phyloP scores from a whole-genome alignment of 139 green algal species.

The Tetraselmis striata region DNA sequence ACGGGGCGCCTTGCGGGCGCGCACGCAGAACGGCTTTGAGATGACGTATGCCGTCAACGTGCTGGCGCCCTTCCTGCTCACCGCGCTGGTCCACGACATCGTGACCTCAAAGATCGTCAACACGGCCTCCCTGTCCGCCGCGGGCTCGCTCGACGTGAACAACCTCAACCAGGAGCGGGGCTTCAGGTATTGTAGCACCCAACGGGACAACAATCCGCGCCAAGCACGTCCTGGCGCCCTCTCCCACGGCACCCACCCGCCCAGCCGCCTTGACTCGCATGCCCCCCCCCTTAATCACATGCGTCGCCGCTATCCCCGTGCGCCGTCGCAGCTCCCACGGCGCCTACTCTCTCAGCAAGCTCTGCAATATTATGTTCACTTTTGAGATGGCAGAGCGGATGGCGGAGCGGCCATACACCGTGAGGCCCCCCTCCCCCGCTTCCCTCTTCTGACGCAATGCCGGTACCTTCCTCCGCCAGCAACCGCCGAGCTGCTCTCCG shows the following conservation, averaged over 20 bases:
- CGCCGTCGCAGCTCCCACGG: conserved; percentile 25
- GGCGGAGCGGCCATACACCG: background rate
- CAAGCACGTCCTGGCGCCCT: no score
- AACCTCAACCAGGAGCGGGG: conserved; percentile 54
- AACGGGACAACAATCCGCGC: conserved; percentile 25
- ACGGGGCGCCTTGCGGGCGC: background rate
- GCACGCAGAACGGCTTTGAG: conserved; percentile 53
- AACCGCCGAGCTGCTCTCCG: background rate
- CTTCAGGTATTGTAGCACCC: conserved; percentile 17
- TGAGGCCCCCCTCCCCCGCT: background rate
- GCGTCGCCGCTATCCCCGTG: no score
- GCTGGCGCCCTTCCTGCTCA: conserved; percentile 58
- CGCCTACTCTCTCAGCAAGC: conserved; percentile 58
- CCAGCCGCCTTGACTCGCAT: no score
- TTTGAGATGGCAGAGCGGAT: conserved; percentile 35
- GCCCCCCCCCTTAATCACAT: no score
- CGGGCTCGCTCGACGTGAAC: conserved; percentile 46
- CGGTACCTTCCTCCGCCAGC: no score
- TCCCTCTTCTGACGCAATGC: background rate
- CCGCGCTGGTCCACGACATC: conserved; percentile 30
- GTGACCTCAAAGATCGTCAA: conserved; percentile 35
- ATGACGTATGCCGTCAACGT: conserved; percentile 68
- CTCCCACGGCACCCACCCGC: no score
- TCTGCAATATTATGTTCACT: conserved; percentile 48
- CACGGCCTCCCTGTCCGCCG: conserved; percentile 49